These are phyloP conservation scores for Torulaspora microellipsoides DNA, from an alignment of 805 yeast species.

Conservation along the genomic window DNA sequence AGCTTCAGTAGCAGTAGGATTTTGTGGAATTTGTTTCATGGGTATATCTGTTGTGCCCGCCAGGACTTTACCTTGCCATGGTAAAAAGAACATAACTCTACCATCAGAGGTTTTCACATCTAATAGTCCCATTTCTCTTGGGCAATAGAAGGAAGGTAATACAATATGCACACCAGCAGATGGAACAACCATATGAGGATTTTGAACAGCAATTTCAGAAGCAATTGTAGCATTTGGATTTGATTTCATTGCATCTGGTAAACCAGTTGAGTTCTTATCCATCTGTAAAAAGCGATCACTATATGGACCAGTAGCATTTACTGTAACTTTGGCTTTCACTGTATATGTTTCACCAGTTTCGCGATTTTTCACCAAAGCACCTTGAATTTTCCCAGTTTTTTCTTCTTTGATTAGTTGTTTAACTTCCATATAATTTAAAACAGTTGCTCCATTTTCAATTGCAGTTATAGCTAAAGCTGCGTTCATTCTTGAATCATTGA, in stretches of 20 bases:
- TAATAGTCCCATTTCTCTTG: conserved; percentile 77
- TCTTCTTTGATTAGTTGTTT: conserved; percentile 64
- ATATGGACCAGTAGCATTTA: conserved; percentile 94
- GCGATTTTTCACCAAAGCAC: conserved; percentile 70
- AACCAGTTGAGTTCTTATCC: conserved; percentile 68
- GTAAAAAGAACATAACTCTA: conserved; percentile 92
- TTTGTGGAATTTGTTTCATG: conserved; percentile 59
- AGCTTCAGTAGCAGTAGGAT: conserved; percentile 80
- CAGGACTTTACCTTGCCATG: conserved; percentile 95
- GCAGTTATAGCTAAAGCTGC: conserved; percentile 83
- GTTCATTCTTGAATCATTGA: conserved; percentile 90
- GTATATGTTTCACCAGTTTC: conserved; percentile 60
- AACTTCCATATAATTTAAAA: conserved; percentile 82
- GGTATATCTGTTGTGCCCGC: conserved; percentile 98
- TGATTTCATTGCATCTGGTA: conserved; percentile 46
- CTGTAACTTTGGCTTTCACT: conserved; percentile 67
- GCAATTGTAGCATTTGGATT: conserved; percentile 23
- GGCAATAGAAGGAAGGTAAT: conserved; percentile 88
- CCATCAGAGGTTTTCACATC: conserved; percentile 94
- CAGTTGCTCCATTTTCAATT: conserved; percentile 80
- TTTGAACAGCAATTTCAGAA: conserved; percentile 31
- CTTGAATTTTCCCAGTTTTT: conserved; percentile 54
- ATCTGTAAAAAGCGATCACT: conserved; percentile 79
- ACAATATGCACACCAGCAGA: conserved; percentile 91
- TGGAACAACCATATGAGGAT: conserved; percentile 85